Evolutionary conservation across 2,329 filamentous ascomycete species (phyloP), one percentile per base, ranked within the genome.

Genomic region (Venturia pyrina): DNA sequence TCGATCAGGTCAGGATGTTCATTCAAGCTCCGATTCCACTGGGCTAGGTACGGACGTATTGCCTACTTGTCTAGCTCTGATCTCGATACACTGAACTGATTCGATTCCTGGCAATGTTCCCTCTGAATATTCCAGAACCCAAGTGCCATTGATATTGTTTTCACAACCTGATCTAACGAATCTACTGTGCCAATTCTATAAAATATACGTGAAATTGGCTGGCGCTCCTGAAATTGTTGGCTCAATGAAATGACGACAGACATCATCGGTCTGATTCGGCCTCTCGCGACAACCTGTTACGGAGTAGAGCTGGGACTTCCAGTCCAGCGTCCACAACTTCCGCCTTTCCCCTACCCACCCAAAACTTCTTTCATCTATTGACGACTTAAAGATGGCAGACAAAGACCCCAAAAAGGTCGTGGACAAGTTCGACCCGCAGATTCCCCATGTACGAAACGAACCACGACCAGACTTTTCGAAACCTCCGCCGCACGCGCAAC

Each of bases 401-500:
- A 62, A 46, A 62, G 60, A 46, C 13, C 21, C 60, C 28, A 44
- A 28, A 32, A 62, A 62, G 37, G 37, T 37, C 32, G 28, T 37
- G 32, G 60, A 62, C 21, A 32, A 62, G n/a, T 62, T 62, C 40
- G 63, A 65, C 19, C 32, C 63, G n/a, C 44, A 65, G 32, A 76
- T 81, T 48, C 74, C 76, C 17, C 78, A 73, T 69, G 74, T 77
- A 66, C 77, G 79, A 65, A 68, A 71, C 59, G 79, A 80, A 69
- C 70, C 77, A 11, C 74, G 78, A 57, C 80, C 80, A 4, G 80
- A 82, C 70, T 80, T 80, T 74, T 77, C 34, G 48, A 57, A 78
- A 69, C 80, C 78, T 21, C 75, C 81, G n/a, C 75, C 81, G 59
- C 76, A 80, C 66, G 79, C 80, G 71, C 79, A 78, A 68, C 79